Conservation (phyloP, 768 basidiomycete genomes). For the Panaeolus papilionaceus region DNA sequence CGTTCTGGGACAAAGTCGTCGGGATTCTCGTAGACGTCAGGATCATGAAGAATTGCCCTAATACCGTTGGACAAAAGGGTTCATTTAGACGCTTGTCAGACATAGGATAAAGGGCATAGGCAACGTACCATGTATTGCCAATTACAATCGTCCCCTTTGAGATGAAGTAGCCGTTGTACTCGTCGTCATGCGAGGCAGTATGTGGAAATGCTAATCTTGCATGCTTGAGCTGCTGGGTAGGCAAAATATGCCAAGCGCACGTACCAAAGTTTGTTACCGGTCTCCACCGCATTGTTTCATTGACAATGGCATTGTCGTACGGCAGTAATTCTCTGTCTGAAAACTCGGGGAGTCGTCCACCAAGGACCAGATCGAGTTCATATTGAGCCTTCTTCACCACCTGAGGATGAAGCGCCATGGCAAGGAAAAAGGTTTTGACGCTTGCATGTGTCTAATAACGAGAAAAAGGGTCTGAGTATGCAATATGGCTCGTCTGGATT, state of each 20-base stretch:
- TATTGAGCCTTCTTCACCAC: slow-evolving; percentile 40
- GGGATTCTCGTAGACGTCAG: slow-evolving; percentile 5
- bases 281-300: slow-evolving; percentile 43
- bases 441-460: slow-evolving; percentile 34
- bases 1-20: slow-evolving; percentile 4
- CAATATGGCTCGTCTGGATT: neutral
- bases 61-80: neutral
- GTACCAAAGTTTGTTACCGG: slow-evolving; percentile 22
- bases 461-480: neutral
- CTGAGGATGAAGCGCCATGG: slow-evolving; percentile 42
- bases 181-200: neutral
- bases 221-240: too few relatives aligned
- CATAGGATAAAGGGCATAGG: neutral
- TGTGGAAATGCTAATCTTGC: neutral
- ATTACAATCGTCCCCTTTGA: neutral
- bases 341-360: slow-evolving; percentile 42
- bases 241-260: neutral
- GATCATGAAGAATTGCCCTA: slow-evolving; percentile 13
- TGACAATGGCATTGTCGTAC: slow-evolving; percentile 41
- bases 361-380: slow-evolving; percentile 40
- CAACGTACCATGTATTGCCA: neutral
- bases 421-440: slow-evolving; percentile 39
- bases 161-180: neutral
- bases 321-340: slow-evolving; percentile 38
- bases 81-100: neutral